Conservation (phyloP, 1,139 yeast species). For the Taphrina confusa region DNA sequence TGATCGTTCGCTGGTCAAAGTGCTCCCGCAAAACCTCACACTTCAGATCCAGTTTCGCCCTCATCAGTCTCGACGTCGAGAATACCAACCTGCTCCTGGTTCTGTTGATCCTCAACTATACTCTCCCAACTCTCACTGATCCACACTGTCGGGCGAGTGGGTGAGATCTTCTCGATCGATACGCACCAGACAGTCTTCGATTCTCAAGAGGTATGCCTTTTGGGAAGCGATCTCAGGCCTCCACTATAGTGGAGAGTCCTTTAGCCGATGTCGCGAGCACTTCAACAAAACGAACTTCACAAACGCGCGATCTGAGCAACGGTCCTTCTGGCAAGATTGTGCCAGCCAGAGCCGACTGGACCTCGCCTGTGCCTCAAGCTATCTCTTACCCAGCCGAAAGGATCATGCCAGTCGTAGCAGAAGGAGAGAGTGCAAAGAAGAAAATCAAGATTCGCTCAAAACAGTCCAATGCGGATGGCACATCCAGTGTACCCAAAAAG, state of each 20-base stretch:
- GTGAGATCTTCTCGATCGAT: no score
- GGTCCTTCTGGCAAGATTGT: slow-evolving; percentile 11
- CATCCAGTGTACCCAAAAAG: not conserved
- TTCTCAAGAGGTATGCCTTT: no score
- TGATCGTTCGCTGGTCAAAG: no score
- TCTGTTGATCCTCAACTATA: no score
- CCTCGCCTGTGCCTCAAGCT: not conserved
- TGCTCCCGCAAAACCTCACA: no score
- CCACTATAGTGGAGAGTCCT: not conserved
- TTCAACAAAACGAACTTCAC: not conserved
- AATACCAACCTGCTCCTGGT: no score
- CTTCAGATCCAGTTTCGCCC: no score
- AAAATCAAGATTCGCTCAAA: not conserved
- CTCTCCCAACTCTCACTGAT: no score
- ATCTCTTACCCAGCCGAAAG: not conserved
- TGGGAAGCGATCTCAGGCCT: slow-evolving; percentile 9
- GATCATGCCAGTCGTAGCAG: not conserved
- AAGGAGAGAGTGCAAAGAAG: no score
- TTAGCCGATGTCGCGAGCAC: not conserved
- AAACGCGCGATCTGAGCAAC: slow-evolving; percentile 7
- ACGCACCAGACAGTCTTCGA: no score
- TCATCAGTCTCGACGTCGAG: no score
- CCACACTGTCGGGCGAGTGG: no score
- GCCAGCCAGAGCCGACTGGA: not conserved
- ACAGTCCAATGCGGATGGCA: not conserved